phyloP scores from a whole-genome alignment of 139 green algal genomes.

The Micromonas pusilla region DNA sequence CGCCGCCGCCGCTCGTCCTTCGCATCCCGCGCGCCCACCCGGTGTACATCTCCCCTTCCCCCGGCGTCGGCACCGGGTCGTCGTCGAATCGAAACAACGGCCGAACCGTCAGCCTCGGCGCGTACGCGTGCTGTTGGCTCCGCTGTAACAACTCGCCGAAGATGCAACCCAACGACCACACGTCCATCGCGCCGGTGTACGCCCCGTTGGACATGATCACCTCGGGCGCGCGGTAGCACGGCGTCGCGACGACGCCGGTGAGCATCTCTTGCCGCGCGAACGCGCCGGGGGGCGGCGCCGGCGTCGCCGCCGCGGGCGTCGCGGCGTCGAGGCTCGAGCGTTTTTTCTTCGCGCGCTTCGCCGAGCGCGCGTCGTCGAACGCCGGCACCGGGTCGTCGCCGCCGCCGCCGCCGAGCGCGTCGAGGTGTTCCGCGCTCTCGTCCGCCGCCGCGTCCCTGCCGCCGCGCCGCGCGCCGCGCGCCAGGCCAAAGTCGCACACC shows the following conservation, averaged over 20 bases:
- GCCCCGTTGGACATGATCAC: slow-evolving; percentile 53
- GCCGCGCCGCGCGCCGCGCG: slow-evolving; percentile 45
- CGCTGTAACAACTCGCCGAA: slow-evolving; percentile 55
- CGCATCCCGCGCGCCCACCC: too few species aligned
- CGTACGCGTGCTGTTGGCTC: background rate
- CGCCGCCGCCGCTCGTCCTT: too few species aligned
- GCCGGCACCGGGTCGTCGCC: background rate
- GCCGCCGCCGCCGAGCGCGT: background rate
- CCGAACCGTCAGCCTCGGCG: background rate
- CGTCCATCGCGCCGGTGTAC: slow-evolving; percentile 51
- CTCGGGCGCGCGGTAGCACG: slow-evolving; percentile 44
- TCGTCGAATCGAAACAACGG: slow-evolving; percentile 20
- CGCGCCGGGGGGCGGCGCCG: background rate
- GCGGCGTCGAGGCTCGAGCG: background rate
- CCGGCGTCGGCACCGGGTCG: background rate
- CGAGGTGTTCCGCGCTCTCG: background rate
- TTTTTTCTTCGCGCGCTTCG: background rate
- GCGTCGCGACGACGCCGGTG: slow-evolving; percentile 30
- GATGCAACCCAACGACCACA: slow-evolving; percentile 69
- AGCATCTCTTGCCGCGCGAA: background rate
- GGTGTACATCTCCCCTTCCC: background rate
- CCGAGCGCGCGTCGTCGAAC: background rate
- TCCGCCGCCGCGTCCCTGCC: background rate
- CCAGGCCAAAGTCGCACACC: slow-evolving; percentile 73
- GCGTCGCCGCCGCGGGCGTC: background rate